phyloP scores from a whole-genome alignment of 768 basidiomycete genomes.

The Phallus indusiatus region DNA sequence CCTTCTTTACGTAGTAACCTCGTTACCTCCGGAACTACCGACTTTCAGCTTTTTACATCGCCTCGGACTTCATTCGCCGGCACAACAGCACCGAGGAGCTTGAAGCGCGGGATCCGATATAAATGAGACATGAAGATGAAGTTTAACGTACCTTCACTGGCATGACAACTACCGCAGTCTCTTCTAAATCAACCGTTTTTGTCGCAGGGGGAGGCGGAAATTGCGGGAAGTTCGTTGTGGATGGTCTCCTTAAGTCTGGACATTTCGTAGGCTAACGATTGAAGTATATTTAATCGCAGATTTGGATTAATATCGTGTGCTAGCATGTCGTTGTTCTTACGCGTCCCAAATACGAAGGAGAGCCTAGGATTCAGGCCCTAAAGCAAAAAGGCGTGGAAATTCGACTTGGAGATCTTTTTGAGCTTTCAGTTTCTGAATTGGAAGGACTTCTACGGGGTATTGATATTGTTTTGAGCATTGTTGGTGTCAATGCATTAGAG shows the following conservation, averaged over 20 bases:
- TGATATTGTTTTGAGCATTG: neutral
- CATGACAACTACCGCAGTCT: neutral
- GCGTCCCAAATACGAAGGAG: constrained; percentile 14
- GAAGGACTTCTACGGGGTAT: constrained; percentile 13
- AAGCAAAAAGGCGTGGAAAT: constrained; percentile 15
- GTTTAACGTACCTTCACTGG: too few relatives aligned
- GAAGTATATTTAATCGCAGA: neutral
- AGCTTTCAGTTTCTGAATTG: constrained; percentile 11
- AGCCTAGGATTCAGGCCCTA: constrained; percentile 11
- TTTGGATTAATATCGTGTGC: neutral
- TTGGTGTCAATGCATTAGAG: neutral
- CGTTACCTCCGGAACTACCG: too few relatives aligned
- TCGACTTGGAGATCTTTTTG: constrained; percentile 10
- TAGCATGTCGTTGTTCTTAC: neutral
- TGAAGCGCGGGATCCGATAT: too few relatives aligned
- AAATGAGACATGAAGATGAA: too few relatives aligned
- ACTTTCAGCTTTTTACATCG: too few relatives aligned
- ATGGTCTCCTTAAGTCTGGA: constrained; percentile 11
- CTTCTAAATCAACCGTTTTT: constrained; percentile 9
- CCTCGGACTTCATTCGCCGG: too few relatives aligned
- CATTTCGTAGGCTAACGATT: constrained; percentile 14
- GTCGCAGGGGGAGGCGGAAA: constrained; percentile 16
- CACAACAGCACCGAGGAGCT: too few relatives aligned
- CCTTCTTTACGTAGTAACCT: too few relatives aligned
- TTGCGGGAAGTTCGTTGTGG: constrained; percentile 14